Percentiles rank a stretch among this genome's conserved stretches.
Evolutionary conservation across 495 filamentous ascomycete genomes (phyloP).

Genomic region (Xylaria sp.): DNA sequence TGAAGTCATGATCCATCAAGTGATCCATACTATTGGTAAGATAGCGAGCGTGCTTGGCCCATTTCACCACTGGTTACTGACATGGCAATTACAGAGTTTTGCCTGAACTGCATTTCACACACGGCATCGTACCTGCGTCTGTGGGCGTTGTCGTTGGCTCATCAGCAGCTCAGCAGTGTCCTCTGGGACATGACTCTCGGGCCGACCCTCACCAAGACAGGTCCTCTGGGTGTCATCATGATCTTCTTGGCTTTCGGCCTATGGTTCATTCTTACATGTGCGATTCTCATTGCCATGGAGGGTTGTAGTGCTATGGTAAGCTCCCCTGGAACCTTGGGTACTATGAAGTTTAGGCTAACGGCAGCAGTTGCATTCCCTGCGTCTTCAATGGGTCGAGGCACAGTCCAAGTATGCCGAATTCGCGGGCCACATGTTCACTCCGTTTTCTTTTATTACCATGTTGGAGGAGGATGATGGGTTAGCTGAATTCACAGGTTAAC

Average conservation of each 20-base stretch:
- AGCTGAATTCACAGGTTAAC: slow-evolving; percentile 52
- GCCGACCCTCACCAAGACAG: slow-evolving; percentile 70
- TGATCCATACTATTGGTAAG: slow-evolving; percentile 97
- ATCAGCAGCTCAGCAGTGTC: slow-evolving; percentile 96
- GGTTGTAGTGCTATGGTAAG: slow-evolving; percentile 58
- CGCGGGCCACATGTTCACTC: slow-evolving; percentile 87
- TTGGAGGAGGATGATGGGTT: slow-evolving; percentile 80
- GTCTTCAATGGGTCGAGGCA: slow-evolving; percentile 99
- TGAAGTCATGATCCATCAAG: slow-evolving; percentile 97
- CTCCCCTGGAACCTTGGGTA: slow-evolving; percentile 27
- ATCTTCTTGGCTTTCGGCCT: slow-evolving; percentile 79
- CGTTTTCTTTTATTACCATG: slow-evolving; percentile 88
- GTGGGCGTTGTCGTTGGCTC: slow-evolving; percentile 95
- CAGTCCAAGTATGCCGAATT: slow-evolving; percentile 99
- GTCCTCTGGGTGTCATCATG: slow-evolving; percentile 75
- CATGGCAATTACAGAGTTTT: slow-evolving; percentile 73
- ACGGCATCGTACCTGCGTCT: slow-evolving; percentile 98
- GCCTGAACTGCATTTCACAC: slow-evolving; percentile 98
- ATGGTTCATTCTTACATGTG: slow-evolving; percentile 86
- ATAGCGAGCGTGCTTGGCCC: slow-evolving; percentile 17
- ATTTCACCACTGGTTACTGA: slow-evolving; percentile 16
- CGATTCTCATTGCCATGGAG: slow-evolving; percentile 69
- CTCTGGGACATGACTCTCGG: slow-evolving; percentile 95
- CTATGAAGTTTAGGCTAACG: neutral
- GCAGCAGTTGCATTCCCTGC: slow-evolving; percentile 77